Evolutionary conservation across 176 grass and related monocot genomes (phyloP).

Genomic region (Carex littledalei): DNA sequence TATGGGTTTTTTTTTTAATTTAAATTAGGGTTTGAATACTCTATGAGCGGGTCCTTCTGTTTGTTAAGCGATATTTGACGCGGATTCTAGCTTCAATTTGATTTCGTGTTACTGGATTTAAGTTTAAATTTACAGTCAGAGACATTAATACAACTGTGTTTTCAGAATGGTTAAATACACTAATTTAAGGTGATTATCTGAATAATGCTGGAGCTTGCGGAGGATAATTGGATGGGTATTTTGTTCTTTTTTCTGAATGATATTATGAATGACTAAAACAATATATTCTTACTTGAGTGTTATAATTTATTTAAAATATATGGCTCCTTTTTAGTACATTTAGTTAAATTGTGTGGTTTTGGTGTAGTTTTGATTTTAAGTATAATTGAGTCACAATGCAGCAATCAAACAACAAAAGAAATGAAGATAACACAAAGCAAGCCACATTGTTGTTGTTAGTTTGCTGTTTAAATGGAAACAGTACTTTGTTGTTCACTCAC

Average conservation of each 20-base stretch:
- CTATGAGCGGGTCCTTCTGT: neutral
- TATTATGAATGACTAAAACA: neutral
- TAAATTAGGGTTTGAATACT: neutral
- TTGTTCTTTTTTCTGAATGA: neutral
- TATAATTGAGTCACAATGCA: neutral
- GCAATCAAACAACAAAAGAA: neutral
- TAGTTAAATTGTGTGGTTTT: neutral
- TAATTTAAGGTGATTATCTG: neutral
- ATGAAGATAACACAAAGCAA: neutral
- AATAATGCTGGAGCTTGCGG: neutral
- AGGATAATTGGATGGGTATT: neutral
- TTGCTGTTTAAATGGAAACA: neutral
- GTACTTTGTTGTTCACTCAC: neutral
- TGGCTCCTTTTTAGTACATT: neutral
- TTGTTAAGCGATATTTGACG: neutral
- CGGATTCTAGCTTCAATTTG: neutral
- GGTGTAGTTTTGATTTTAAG: neutral
- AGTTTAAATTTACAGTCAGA: neutral
- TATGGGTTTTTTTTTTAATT: neutral
- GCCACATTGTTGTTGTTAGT: neutral
- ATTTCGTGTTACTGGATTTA: neutral
- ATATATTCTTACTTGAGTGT: neutral
- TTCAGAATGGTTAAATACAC: neutral
- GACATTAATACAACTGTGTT: neutral
- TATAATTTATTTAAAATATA: neutral